Base-by-base conservation (phyloP, 768 basidiomycete genomes). In the Solioccasus polychromus region DNA sequence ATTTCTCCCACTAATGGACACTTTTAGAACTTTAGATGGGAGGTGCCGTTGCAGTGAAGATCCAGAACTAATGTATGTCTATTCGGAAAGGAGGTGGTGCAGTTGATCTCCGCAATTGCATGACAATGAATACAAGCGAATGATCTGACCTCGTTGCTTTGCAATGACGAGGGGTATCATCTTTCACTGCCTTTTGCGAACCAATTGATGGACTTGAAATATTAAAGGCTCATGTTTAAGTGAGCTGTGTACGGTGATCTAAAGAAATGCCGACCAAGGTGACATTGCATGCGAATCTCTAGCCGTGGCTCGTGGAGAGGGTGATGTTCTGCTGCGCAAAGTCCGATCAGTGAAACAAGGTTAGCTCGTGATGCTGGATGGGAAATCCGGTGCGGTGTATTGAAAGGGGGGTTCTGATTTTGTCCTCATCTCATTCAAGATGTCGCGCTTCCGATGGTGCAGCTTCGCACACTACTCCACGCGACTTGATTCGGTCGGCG, bases 331-430 rank as follows among this genome's bases (percentile, higher is more conserved):
- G n/a, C n/a, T n/a, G 42, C 45, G 45, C 40, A 41, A 50, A 48
- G 35, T 41, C 54, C 53, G 55, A 64, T 62, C 55, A 57, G 31
- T 42, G 31, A 43, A 43, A 64, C 64, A 66, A 66, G 64, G 64
- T 66, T 66, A 66, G 56, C 63, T 68, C 45, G 29, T 5, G 44
- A 39, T 25, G 35, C 45, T 30, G 45, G 38, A 52, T 48, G 57
- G 57, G 57, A 58, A 54, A 47, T 54, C 43, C 35, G 40, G 20
- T 42, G 53, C 48, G 30, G 48, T 51, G 43, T 44, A 37, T 47
- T 45, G 38, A 53, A 54, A 54, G 43, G 47, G 43, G 47, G 44
- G 51, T 24, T 34, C 6, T 42, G 43, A 44, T 37, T 35, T 45
- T 28, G 37, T n/a, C 28, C 17, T 35, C 42, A 37, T 29, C 42